Evolutionary conservation across 2,329 filamentous ascomycete species (phyloP).

Genomic region (Sporothrix variecibatus): DNA sequence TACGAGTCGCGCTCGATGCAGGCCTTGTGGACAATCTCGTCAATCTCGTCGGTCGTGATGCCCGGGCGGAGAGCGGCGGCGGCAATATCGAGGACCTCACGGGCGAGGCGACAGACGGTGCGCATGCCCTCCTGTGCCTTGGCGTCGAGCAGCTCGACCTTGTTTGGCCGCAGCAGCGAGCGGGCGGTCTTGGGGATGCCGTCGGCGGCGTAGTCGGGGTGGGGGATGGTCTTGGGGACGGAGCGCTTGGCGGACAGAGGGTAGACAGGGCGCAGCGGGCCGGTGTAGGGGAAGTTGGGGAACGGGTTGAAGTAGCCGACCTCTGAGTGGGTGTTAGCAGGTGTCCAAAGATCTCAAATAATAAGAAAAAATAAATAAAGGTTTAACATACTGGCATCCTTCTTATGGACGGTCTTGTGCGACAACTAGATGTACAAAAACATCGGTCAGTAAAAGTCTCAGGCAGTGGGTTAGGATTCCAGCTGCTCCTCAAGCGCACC

Average conservation of each 20-base stretch:
- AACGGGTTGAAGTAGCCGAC: constrained; percentile 91
- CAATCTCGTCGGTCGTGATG: constrained; percentile 92
- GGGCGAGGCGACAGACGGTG: constrained; percentile 81
- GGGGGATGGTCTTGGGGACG: constrained; percentile 76
- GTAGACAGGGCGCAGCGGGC: constrained; percentile 81
- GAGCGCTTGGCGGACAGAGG: constrained; percentile 72
- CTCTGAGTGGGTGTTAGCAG: constrained; percentile 49
- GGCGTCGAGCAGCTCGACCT: constrained; percentile 78
- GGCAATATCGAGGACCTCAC: constrained; percentile 91
- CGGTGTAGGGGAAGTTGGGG: constrained; percentile 81
- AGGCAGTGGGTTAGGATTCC: background rate
- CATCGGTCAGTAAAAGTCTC: background rate
- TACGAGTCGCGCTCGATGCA: constrained; percentile 92
- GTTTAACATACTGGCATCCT: constrained; percentile 62
- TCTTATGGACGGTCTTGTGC: constrained; percentile 84
- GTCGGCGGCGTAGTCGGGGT: constrained; percentile 85
- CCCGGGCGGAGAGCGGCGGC: constrained; percentile 83
- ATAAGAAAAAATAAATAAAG: background rate
- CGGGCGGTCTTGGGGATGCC: constrained; percentile 69
- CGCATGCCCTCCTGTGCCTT: constrained; percentile 86
- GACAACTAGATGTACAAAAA: constrained; percentile 57
- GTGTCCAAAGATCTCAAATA: background rate
- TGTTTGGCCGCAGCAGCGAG: constrained; percentile 69
- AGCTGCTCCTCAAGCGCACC: constrained; percentile 54
- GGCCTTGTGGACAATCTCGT: constrained; percentile 92